Evolutionary conservation across 163 green algal species (phyloP), one percentile per base, ranked within the genome.

Genomic region (Chlorella variabilis): DNA sequence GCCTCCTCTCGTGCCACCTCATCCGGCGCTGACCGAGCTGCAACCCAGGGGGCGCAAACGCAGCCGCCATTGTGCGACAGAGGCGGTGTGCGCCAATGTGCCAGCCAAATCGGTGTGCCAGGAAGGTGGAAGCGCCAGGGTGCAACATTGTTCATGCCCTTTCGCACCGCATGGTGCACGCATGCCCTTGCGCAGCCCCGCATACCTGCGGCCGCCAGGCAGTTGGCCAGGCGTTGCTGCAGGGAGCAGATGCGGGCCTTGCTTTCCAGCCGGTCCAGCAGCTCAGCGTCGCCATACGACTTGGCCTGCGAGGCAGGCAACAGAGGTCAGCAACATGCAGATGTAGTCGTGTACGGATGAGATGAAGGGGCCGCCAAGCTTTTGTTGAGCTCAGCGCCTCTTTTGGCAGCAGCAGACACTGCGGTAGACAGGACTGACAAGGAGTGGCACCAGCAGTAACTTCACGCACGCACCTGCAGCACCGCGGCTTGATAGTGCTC

Each of bases 401-500:
- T n/a, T n/a, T n/a, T n/a, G n/a, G n/a, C n/a, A n/a, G n/a, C n/a
- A n/a, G n/a, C n/a, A n/a, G n/a, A n/a, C n/a, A n/a, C n/a, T n/a
- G 8, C 39, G 23, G 20, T n/a, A 18, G 36, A 17, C n/a, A n/a
- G n/a, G n/a, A n/a, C n/a, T n/a, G n/a, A n/a, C n/a, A n/a, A n/a
- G n/a, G n/a, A n/a, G n/a, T n/a, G n/a, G n/a, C n/a, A n/a, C n/a
- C n/a, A n/a, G n/a, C n/a, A n/a, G n/a, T n/a, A 18, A 2, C 11
- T 38, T 54, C 18, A 4, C 25, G 2, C 51, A 31, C 77, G 49
- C 54, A 87, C 90, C 84, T 95, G 91, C 80, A 94, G 83, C 63
- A 95, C 84, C 3, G 91, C 91, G 15, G 67, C 59, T 59, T 92
- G 83, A 41, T 94, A 83, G 18, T 76, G 75, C 25, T 87, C 65